Evolutionary conservation across 1,284 basidiomycete species (phyloP), one percentile per base, ranked within the genome.

Genomic region (Malassezia cuniculi): DNA sequence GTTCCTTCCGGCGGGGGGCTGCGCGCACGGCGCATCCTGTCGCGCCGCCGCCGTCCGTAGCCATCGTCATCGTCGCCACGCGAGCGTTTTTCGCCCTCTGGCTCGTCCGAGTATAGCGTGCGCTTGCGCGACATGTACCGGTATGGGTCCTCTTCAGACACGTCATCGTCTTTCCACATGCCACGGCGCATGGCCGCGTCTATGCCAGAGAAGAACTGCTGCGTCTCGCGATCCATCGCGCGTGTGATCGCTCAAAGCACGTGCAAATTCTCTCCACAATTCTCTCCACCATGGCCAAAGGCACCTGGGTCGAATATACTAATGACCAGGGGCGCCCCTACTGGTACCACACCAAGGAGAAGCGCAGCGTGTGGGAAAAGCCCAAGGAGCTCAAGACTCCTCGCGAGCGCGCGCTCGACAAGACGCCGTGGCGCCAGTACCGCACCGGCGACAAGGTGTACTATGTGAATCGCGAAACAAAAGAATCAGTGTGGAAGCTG

Each of bases 1-100:
- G 79, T 78, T 31, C 81, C 82, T 56, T 84, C 78, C 1, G 93
- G 90, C 10, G 90, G 97, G 6, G 89, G 89, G 3, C 83, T 86
- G 17, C 20, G 19, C 12, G 19, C 22, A 29, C 41, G 31, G 5
- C 39, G n/a, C 7, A 39, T 28, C 19, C 41, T 10, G 12, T 31
- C 36, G 22, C 27, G 27, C 11, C 36, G 30, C 15, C 12, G 31
- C 27, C 36, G 36, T 18, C 22, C 29, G 33, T 56, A 47, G 21
- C 44, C 36, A 17, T 54, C 52, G 18, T 48, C 42, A 27, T 52
- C 42, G 12, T 48, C 52, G 31, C 50, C 46, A 17, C 52, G 35
- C 9, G 42, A 39, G n/a, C n/a, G n/a, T n/a, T n/a, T n/a, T n/a
- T n/a, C n/a, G n/a, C n/a, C n/a, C n/a, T n/a, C n/a, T n/a, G n/a